Conservation (phyloP, 2,329 filamentous ascomycete genomes). For the Cordyceps tenuipes region DNA sequence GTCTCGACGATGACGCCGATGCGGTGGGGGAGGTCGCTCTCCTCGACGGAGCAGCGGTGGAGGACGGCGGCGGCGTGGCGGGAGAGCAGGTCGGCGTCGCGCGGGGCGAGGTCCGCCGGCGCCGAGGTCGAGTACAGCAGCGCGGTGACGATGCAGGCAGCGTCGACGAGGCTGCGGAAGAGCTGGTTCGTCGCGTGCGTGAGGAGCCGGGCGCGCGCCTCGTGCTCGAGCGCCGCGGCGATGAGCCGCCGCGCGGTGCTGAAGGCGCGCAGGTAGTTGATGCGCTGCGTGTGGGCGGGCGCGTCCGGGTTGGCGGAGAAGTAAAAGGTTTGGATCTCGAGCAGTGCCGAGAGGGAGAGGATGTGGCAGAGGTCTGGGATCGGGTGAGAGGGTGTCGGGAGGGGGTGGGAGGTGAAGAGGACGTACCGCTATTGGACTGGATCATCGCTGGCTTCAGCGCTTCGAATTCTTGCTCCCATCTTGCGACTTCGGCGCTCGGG, state of each 20-base stretch:
- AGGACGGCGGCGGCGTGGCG: slow-evolving; percentile 28
- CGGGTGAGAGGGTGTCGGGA: not conserved
- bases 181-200: slow-evolving; percentile 42
- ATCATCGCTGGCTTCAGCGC: slow-evolving; percentile 38
- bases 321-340: slow-evolving; percentile 48
- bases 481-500: slow-evolving; percentile 36
- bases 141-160: slow-evolving; percentile 37
- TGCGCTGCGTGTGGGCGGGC: slow-evolving; percentile 30
- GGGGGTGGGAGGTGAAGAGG: not conserved
- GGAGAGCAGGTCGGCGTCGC: slow-evolving; percentile 24
- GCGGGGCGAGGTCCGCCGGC: slow-evolving; percentile 21
- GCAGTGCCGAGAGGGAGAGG: slow-evolving; percentile 38
- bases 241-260: slow-evolving; percentile 40
- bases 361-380: slow-evolving; percentile 38
- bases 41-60: slow-evolving; percentile 36
- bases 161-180: slow-evolving; percentile 38
- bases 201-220: slow-evolving; percentile 32
- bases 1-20: slow-evolving; percentile 39
- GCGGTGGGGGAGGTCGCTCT: slow-evolving; percentile 40
- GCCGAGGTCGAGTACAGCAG: slow-evolving; percentile 37
- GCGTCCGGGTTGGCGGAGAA: slow-evolving; percentile 36
- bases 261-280: slow-evolving; percentile 39
- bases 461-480: slow-evolving; percentile 45
- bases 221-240: slow-evolving; percentile 33
- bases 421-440: slow-evolving; percentile 37